phyloP scores from a whole-genome alignment of 192 early-diverging fungal species.

The Entomortierella parvispora region DNA sequence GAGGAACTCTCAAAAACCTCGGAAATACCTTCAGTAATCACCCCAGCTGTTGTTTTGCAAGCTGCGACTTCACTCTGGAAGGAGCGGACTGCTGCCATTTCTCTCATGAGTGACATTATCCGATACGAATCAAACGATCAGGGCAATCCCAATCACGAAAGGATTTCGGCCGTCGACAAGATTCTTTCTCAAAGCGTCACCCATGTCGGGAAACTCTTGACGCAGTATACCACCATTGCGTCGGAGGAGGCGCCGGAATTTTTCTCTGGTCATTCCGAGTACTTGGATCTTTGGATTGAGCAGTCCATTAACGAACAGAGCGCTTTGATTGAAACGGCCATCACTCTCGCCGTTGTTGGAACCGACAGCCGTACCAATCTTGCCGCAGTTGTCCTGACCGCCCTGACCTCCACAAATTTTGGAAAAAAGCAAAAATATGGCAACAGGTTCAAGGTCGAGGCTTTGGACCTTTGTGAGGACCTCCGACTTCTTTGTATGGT shows the following conservation, averaged over 20 bases:
- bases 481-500: slow-evolving; percentile 43
- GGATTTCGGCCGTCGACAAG: slow-evolving; percentile 16
- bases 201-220: slow-evolving; percentile 13
- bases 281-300: slow-evolving; percentile 43
- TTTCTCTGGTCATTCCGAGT: slow-evolving; percentile 20
- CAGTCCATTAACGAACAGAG: slow-evolving; percentile 57
- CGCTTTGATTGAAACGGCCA: slow-evolving; percentile 52
- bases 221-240: slow-evolving; percentile 19
- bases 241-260: slow-evolving; percentile 29
- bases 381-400: slow-evolving; percentile 7
- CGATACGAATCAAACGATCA: slow-evolving; percentile 4
- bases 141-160: background rate
- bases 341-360: slow-evolving; percentile 37
- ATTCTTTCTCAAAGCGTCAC: slow-evolving; percentile 21
- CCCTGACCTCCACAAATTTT: slow-evolving; percentile 41
- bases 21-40: slow-evolving; percentile 28
- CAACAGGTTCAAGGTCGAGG: slow-evolving; percentile 42
- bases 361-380: slow-evolving; percentile 49
- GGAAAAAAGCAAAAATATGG: slow-evolving; percentile 45
- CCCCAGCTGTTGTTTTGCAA: slow-evolving; percentile 13
- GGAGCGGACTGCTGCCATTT: slow-evolving; percentile 26
- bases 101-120: slow-evolving; percentile 25
- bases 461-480: slow-evolving; percentile 28
- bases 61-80: slow-evolving; percentile 32
- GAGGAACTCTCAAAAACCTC: slow-evolving; percentile 15